These are phyloP conservation scores for Colletotrichum aenigma DNA, from an alignment of 2,329 filamentous ascomycete species.

Conservation along the genomic window DNA sequence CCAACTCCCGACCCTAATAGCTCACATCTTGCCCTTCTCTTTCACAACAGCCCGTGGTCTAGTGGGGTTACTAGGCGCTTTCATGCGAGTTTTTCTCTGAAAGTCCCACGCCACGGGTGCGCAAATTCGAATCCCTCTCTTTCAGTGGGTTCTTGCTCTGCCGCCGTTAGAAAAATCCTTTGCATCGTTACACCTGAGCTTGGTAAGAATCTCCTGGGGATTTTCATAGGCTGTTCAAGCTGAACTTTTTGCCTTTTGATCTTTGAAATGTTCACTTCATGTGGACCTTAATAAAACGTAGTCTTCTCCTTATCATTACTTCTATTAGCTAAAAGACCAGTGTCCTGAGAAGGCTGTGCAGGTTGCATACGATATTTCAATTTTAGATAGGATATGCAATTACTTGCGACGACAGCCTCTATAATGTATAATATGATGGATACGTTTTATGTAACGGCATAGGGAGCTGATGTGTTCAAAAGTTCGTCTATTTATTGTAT, in stretches of 20 bases:
- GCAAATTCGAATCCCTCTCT: neutral
- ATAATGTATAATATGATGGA: neutral
- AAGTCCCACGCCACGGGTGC: neutral
- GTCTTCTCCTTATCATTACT: neutral
- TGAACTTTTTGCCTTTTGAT: neutral
- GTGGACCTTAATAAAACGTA: neutral
- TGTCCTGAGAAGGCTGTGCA: neutral
- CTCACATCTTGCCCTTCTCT: neutral
- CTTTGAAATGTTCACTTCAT: neutral
- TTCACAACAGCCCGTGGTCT: neutral
- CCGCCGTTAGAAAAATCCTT: neutral
- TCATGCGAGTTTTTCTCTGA: neutral
- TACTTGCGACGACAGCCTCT: neutral
- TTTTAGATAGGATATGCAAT: neutral
- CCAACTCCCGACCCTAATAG: neutral
- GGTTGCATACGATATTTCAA: neutral
- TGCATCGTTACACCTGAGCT: constrained; percentile 6
- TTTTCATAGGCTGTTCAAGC: neutral
- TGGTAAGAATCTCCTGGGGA: constrained; percentile 1
- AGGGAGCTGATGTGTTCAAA: neutral
- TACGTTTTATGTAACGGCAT: neutral
- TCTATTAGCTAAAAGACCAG: neutral
- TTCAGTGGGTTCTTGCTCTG: neutral
- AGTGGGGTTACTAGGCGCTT: neutral
- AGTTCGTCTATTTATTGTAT: neutral